These are phyloP conservation scores for Viridothelium virens DNA, from an alignment of 495 filamentous ascomycete genomes.

Conservation along the genomic window DNA sequence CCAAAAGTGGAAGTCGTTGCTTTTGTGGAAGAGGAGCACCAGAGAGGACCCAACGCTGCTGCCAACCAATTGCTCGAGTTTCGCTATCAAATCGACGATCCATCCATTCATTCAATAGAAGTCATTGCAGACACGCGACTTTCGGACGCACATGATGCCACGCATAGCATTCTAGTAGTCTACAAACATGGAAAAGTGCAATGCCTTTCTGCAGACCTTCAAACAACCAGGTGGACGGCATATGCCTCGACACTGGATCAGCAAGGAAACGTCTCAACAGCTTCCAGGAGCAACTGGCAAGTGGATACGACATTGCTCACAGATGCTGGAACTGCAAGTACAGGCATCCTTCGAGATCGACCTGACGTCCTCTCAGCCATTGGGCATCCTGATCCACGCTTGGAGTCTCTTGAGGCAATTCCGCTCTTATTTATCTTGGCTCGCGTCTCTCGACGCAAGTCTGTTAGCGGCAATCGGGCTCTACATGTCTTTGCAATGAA, in stretches of 20 bases:
- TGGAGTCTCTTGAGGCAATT: conserved; percentile 20
- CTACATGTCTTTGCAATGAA: neutral
- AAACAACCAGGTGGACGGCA: conserved; percentile 31
- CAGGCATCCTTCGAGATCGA: conserved; percentile 41
- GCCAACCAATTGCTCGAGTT: neutral
- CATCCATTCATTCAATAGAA: neutral
- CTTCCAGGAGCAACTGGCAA: neutral
- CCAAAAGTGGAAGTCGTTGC: neutral
- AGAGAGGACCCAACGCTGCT: neutral
- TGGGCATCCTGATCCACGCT: conserved; percentile 16
- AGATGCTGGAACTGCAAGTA: conserved; percentile 36
- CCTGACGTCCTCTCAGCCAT: conserved; percentile 38
- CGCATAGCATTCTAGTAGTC: conserved; percentile 34
- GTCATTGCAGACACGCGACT: neutral
- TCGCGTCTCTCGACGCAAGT: neutral
- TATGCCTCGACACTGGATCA: conserved; percentile 24
- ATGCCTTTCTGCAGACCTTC: conserved; percentile 47
- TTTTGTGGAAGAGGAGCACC: neutral
- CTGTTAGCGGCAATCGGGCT: neutral
- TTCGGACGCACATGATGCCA: conserved; percentile 23
- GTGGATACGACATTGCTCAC: conserved; percentile 38
- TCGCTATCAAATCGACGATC: neutral
- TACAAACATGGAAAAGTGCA: conserved; percentile 41
- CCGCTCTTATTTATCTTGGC: conserved; percentile 20
- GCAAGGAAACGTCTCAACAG: conserved; percentile 32